Base-by-base conservation (phyloP, 371 early-diverging fungal species). In the Rhizomucor miehei region DNA sequence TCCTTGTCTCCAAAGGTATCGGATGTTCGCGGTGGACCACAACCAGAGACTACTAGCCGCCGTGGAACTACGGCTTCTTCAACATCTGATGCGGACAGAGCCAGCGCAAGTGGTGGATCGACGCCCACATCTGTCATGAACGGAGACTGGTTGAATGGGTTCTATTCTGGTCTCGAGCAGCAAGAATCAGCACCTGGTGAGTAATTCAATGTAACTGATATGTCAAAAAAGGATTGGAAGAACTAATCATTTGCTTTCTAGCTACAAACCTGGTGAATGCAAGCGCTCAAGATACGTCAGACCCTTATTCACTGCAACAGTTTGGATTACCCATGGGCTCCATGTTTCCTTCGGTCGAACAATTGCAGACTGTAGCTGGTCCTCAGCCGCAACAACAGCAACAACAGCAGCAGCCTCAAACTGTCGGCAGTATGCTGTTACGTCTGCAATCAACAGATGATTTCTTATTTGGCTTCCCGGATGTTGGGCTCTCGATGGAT, bases 81-180 rank as follows among this genome's bases (percentile, higher is more conserved):
- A 8, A 25, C 23, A 0, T 39, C 43, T 14, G n/a, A 52, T 14
- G 13, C 51, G 5, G 57, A 62, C 3, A 63, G 58, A 39, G 51
- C 59, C 17, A 66, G 65, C 24, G 40, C 51, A 10, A 65, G 67
- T 46, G 48, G 57, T 3, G 54, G 59, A 1, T 69, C 72, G 2
- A 64, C 69, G 13, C 56, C 69, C 1, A 49, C 66, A 3, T 66
- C 65, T 4, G 21, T 57, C 6, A 40, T 54, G 3, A 66, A 64
- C 46, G 72, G 65, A 14, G 75, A 75, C 14, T 75, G 75, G 72
- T 67, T 75, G 41, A 69, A 67, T 50, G 71, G 72, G 2, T 52
- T 75, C 13, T 71, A 63, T 40, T 60, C 69, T 19, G 55, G 47
- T 12, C 16, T 62, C 16, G 69, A 73, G 24, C 37, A 40, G 1